Evolutionary conservation across 2,329 filamentous ascomycete genomes (phyloP), one percentile per base, ranked within the genome.

Genomic region (Nothophoma quercina): DNA sequence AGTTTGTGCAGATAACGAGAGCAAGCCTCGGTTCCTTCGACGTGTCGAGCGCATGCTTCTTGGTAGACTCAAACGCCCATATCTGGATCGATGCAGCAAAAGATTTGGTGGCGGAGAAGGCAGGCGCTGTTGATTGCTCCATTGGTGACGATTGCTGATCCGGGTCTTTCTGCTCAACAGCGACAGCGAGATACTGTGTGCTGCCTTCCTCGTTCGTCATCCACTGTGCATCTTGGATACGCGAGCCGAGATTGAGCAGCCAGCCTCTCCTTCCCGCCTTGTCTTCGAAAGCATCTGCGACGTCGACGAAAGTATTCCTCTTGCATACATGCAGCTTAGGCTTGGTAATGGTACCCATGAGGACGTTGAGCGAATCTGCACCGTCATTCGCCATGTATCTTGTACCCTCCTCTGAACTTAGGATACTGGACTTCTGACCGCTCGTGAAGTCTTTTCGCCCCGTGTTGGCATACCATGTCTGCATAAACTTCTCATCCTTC

Each of bases 161-260:
- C 5, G 29, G 49, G 34, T 43, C 51, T 39, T 56, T 65, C 55
- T 73, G 61, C 63, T 69, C 52, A 13, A 77, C 73, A 23, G 75
- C 74, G 6, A 85, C 70, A 15, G 83, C 82, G 6, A 88, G 75
- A 68, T 85, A 86, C 58, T 88, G 85, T 16, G 71, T 75, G n/a
- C 65, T 59, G 2, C 76, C 77, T 16, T 72, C 51, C 39, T 76
- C 73, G 26, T 75, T 75, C 5, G 74, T 70, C 5, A 65, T 71
- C 78, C 79, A 81, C 30, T 78, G 76, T 5, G 78, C 60, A 26
- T 79, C 81, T 56, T 83, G 79, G 7, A 86, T 68, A 41, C 78
- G 81, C 1, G 76, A 75, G 4, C 83, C 84, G 16, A 85, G 51
- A 62, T 85, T 84, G 36, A 87, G 60, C 2, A 87, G 64, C 81